These are phyloP conservation scores for Cryptococcus jaspeensis DNA, from an alignment of 1,284 basidiomycete genomes.

Conservation along the genomic window DNA sequence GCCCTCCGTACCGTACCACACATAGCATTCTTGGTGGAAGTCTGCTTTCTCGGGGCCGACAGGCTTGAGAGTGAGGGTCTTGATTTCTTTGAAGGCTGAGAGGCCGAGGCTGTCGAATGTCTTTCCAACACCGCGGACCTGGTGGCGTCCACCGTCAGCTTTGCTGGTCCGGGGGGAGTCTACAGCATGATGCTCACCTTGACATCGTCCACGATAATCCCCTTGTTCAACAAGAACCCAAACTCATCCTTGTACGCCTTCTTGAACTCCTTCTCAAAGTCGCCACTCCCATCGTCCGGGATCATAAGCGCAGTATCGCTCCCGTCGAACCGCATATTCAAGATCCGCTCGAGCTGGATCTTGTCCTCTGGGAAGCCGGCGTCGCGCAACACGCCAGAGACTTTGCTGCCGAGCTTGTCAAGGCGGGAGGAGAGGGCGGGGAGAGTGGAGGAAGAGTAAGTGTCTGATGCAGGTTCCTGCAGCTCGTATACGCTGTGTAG, in stretches of 20 bases:
- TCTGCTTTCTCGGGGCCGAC: conserved; percentile 47
- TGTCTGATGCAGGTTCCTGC: conserved; percentile 75
- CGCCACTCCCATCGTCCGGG: conserved; percentile 65
- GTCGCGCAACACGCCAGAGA: conserved; percentile 62
- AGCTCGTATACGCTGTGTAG: conserved; percentile 67
- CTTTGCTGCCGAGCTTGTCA: conserved; percentile 65
- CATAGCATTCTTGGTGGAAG: conserved; percentile 31
- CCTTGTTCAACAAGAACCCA: conserved; percentile 83
- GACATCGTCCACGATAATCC: conserved; percentile 84
- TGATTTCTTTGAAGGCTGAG: conserved; percentile 73
- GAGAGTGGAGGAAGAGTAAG: conserved; percentile 60
- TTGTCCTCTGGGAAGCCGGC: conserved; percentile 77
- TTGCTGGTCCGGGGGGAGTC: not conserved
- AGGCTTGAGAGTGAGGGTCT: conserved; percentile 17
- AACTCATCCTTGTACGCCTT: conserved; percentile 77
- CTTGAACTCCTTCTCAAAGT: conserved; percentile 78
- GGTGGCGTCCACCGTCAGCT: not conserved
- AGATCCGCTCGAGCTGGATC: conserved; percentile 72
- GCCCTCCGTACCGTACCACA: conserved; percentile 20
- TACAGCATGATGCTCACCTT: conserved; percentile 59
- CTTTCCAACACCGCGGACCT: conserved; percentile 65
- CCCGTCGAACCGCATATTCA: conserved; percentile 87
- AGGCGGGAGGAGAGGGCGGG: conserved; percentile 62
- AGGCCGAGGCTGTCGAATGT: conserved; percentile 80
- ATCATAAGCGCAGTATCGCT: conserved; percentile 86